phyloP scores from a whole-genome alignment of 495 filamentous ascomycete species.

The Cetradonia linearis region DNA sequence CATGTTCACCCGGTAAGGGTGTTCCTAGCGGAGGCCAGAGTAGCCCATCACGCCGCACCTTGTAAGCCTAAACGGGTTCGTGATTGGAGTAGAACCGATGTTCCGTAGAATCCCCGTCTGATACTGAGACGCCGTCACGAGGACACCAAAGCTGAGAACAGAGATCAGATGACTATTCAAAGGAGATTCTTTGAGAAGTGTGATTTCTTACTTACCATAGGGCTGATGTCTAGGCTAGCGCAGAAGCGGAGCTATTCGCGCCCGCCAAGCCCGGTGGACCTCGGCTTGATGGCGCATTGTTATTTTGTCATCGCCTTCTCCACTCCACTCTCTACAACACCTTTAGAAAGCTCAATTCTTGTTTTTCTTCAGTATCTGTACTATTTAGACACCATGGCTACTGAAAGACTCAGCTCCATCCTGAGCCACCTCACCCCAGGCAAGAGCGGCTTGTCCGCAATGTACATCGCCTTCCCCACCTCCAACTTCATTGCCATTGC shows the following conservation, averaged over 20 bases:
- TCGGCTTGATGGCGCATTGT: conserved; percentile 9
- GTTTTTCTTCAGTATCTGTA: neutral
- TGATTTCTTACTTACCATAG: neutral
- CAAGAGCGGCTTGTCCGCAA: conserved; percentile 54
- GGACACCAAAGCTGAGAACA: too few species aligned
- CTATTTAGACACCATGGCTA: conserved; percentile 49
- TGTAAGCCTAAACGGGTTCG: too few species aligned
- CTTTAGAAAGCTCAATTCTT: neutral
- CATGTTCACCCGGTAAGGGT: too few species aligned
- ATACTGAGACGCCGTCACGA: too few species aligned
- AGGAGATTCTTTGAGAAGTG: neutral
- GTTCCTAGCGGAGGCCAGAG: too few species aligned
- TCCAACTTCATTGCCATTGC: conserved; percentile 4
- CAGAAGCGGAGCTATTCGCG: neutral
- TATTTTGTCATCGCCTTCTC: conserved; percentile 8
- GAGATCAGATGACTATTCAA: too few species aligned
- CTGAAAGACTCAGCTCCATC: conserved; percentile 75
- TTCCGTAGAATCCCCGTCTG: too few species aligned
- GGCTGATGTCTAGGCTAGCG: neutral
- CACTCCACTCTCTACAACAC: neutral
- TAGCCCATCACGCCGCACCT: too few species aligned
- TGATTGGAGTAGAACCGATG: too few species aligned
- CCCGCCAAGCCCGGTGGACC: neutral
- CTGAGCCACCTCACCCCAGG: conserved; percentile 74
- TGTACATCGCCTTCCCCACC: conserved; percentile 47